phyloP scores from a whole-genome alignment of 768 basidiomycete genomes.

The Gloeopeniophorella convolvens region DNA sequence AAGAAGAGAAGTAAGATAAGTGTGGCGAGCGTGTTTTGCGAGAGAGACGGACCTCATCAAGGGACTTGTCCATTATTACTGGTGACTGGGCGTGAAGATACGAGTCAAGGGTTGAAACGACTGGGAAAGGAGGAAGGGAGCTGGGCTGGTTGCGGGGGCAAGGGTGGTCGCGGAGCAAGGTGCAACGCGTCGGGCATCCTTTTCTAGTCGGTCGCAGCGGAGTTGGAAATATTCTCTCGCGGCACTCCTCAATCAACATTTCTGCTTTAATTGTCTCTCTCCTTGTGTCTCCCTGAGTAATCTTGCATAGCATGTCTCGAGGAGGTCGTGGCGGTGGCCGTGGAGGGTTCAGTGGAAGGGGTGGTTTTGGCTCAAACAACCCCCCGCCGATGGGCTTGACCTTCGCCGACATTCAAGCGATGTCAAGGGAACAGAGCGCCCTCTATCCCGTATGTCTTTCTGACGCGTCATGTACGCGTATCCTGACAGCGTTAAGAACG shows the following conservation, averaged over 20 bases:
- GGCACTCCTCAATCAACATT: too few relatives aligned
- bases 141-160: constrained; percentile 2
- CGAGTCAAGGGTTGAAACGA: background rate
- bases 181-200: constrained; percentile 2
- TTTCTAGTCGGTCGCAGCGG: constrained; percentile 18
- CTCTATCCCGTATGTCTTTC: constrained; percentile 66
- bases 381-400: constrained; percentile 74
- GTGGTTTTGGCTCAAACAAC: constrained; percentile 32
- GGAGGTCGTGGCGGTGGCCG: constrained; percentile 41
- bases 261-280: too few relatives aligned
- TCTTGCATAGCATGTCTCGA: constrained; percentile 38
- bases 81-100: background rate
- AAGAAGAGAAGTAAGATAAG: constrained; percentile 22
- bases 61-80: constrained; percentile 67
- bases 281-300: background rate
- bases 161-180: background rate
- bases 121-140: background rate
- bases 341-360: constrained; percentile 49
- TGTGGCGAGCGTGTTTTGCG: constrained; percentile 22
- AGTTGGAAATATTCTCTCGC: constrained; percentile 18
- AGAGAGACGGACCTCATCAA: constrained; percentile 61
- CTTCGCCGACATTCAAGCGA: constrained; percentile 69
- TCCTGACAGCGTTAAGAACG: constrained; percentile 5
- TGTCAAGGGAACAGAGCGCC: constrained; percentile 70
- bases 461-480: background rate